A percentile compares a stretch with the other conserved stretches of the same genome.
phyloP scores from a whole-genome alignment of 2,329 filamentous ascomycete genomes.

The Fusarium poae region DNA sequence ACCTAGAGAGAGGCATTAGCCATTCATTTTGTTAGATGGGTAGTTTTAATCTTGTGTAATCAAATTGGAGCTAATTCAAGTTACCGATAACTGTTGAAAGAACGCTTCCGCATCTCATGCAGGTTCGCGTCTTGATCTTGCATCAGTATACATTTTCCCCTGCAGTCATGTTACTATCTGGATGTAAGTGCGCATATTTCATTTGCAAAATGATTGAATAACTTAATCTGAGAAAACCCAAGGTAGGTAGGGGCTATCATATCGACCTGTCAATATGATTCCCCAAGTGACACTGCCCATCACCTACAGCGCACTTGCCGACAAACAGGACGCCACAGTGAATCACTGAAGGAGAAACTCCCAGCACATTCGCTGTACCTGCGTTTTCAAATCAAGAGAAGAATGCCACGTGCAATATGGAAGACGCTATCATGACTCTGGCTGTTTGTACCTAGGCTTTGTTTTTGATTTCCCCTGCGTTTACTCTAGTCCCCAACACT shows the following conservation, averaged over 20 bases:
- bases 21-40: neutral
- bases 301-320: constrained; percentile 20
- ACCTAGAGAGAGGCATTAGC: too few relatives aligned
- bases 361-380: constrained; percentile 6
- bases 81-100: neutral
- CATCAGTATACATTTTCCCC: constrained; percentile 9
- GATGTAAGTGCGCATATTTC: neutral
- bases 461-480: neutral
- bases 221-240: neutral
- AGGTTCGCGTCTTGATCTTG: constrained; percentile 32
- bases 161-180: neutral
- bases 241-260: neutral
- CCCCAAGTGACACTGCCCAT: constrained; percentile 18
- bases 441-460: constrained; percentile 2
- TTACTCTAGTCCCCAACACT: constrained; percentile 17
- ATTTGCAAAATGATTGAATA: neutral
- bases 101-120: constrained; percentile 16
- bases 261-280: constrained; percentile 4
- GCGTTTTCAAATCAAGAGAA: neutral
- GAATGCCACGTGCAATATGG: constrained; percentile 9
- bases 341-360: constrained; percentile 11
- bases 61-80: neutral
- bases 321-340: constrained; percentile 1
- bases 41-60: neutral
- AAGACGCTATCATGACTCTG: constrained; percentile 2